phyloP scores from a whole-genome alignment of 768 basidiomycete genomes.

The Goffeauzyma gilvescens region DNA sequence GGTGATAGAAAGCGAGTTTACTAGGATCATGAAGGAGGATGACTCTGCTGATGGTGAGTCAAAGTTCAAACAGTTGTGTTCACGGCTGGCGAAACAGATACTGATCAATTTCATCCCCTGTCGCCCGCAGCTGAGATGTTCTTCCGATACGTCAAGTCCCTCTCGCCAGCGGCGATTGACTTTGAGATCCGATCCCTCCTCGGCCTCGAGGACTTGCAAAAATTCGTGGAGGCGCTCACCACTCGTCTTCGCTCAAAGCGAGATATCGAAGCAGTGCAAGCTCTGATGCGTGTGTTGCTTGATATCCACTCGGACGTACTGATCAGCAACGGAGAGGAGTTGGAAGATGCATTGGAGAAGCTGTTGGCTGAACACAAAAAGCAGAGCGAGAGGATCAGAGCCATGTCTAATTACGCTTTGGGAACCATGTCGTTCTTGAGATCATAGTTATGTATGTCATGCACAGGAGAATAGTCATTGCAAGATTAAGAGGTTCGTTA shows the following conservation, averaged over 20 bases:
- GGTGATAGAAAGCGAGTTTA: constrained; percentile 45
- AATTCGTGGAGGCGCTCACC: constrained; percentile 57
- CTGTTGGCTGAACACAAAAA: constrained; percentile 49
- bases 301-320: constrained; percentile 66
- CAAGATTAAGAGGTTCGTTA: no score
- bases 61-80: constrained; percentile 2
- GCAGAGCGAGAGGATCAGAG: constrained; percentile 54
- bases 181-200: constrained; percentile 67
- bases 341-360: constrained; percentile 41
- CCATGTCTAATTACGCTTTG: constrained; percentile 30
- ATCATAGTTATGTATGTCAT: constrained; percentile 9
- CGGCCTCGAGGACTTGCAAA: constrained; percentile 43
- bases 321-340: constrained; percentile 47
- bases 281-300: constrained; percentile 66
- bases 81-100: no score
- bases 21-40: constrained; percentile 43
- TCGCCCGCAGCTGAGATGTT: constrained; percentile 50
- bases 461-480: neutral
- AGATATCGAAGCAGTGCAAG: constrained; percentile 91
- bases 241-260: constrained; percentile 54
- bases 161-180: constrained; percentile 81
- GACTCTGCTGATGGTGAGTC: constrained; percentile 50
- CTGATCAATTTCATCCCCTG: neutral
- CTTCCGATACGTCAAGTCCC: constrained; percentile 62
- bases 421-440: constrained; percentile 33